Conservation (phyloP, 2,329 filamentous ascomycete genomes). For the Fusarium siculi region DNA sequence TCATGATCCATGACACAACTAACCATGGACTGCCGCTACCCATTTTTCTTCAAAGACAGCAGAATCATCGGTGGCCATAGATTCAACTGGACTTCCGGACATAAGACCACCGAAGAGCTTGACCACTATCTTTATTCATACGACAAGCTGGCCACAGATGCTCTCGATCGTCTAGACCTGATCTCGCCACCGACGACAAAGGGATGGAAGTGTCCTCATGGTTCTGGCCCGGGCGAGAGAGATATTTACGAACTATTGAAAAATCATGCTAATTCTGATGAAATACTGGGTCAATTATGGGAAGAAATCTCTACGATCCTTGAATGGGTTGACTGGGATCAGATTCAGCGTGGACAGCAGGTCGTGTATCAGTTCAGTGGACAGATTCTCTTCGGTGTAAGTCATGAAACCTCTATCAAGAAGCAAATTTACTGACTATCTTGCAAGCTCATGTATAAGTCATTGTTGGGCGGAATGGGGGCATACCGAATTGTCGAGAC, state of each 20-base stretch:
- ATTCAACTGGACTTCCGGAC: conserved; percentile 75
- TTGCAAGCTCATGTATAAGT: conserved; percentile 67
- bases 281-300: conserved; percentile 69
- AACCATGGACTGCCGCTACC: conserved; percentile 21
- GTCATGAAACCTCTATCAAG: conserved; percentile 15
- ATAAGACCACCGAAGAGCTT: conserved; percentile 69
- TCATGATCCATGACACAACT: neutral
- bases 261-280: conserved; percentile 66
- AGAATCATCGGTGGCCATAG: conserved; percentile 54
- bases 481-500: conserved; percentile 80
- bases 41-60: conserved; percentile 5
- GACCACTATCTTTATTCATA: conserved; percentile 72
- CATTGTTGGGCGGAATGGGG: conserved; percentile 76
- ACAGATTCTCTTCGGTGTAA: conserved; percentile 68
- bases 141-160: conserved; percentile 74
- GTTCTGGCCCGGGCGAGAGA: conserved; percentile 49
- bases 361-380: conserved; percentile 82
- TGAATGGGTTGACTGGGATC: conserved; percentile 81
- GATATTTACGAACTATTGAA: conserved; percentile 73
- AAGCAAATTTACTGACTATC: neutral
- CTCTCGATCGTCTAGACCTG: conserved; percentile 70
- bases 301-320: conserved; percentile 73
- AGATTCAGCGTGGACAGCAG: conserved; percentile 78
- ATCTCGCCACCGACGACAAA: conserved; percentile 56
- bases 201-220: conserved; percentile 45